Percentiles rank a stretch among this genome's conserved stretches.
These are phyloP conservation scores for Fusarium sp. DNA, from an alignment of 2,329 filamentous ascomycete genomes.

Conservation along the genomic window DNA sequence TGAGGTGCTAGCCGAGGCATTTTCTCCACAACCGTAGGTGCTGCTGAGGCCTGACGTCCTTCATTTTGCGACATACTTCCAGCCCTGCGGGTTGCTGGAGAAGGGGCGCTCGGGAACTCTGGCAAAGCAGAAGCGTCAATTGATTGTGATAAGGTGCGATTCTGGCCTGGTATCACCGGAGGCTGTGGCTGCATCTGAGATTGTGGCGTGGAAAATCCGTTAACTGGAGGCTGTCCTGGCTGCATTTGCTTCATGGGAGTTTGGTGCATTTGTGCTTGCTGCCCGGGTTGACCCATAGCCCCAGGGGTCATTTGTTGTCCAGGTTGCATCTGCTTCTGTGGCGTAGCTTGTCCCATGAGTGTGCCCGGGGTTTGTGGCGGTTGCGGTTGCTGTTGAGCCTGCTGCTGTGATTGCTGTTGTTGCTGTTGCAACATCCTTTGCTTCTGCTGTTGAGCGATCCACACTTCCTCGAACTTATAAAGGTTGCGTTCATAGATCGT, in stretches of 20 bases:
- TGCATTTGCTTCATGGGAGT: constrained; percentile 59
- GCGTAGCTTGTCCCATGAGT: constrained; percentile 45
- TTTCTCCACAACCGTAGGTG: constrained; percentile 43
- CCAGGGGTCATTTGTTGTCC: constrained; percentile 50
- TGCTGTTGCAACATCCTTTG: constrained; percentile 65
- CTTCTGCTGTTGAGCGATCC: constrained; percentile 66
- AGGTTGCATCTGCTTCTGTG: constrained; percentile 52
- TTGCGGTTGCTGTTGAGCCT: constrained; percentile 49
- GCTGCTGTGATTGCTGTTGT: constrained; percentile 55
- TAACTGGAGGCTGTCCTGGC: constrained; percentile 52
- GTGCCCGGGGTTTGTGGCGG: constrained; percentile 52
- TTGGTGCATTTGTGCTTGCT: constrained; percentile 47
- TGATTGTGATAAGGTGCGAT: constrained; percentile 63
- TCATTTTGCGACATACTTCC: constrained; percentile 56
- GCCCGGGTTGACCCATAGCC: constrained; percentile 52
- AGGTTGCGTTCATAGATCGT: constrained; percentile 82
- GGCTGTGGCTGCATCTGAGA: constrained; percentile 42
- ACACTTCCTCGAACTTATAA: constrained; percentile 79
- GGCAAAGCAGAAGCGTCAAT: constrained; percentile 55
- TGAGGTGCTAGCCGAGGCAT: constrained; percentile 57
- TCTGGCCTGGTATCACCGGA: constrained; percentile 52
- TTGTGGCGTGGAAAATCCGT: constrained; percentile 54
- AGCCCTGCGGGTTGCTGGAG: constrained; percentile 57
- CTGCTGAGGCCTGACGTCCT: constrained; percentile 42
- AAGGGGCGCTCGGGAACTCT: constrained; percentile 58